Base-by-base conservation (phyloP, 2,329 filamentous ascomycete species). In the Shiraia sp. region DNA sequence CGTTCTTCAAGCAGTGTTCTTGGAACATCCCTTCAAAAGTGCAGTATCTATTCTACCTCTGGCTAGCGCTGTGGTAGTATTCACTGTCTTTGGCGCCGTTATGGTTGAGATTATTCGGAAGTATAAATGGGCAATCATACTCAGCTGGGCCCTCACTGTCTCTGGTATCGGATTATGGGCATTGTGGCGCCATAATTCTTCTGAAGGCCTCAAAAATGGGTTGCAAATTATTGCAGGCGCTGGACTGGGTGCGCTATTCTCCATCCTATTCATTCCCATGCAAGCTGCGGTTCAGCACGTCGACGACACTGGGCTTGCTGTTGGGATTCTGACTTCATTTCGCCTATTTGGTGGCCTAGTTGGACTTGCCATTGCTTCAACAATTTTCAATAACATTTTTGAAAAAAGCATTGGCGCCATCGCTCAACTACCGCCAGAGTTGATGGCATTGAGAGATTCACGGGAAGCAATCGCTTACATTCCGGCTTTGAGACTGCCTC, bases 81-180 rank as follows among this genome's bases (percentile, higher is more conserved):
- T 47, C 3, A 30, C 40, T 24, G 25, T 36, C 10, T 16, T 31
- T 9, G 29, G 13, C 7, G 34, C 35, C 3, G 25, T 48, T 19
- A 24, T 15, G 13, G 32, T 49, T 14, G 43, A 45, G 12, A n/a
- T 31, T 10, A 81, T 75, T 1, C 81, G 81, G 6, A 70, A 68
- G 32, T 87, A 86, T 61, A 75, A 80, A 49, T 79, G 75, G 74
- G 72, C 77, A 1, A 69, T 84, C 40, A 82, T 81, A 74, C 39
- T 52, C 5, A 84, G 84, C 19, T 88, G 84, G 83, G 42, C 62
- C 2, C 54, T 85, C 2, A 73, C 77, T 2, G 80, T 78, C 0
- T 47, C 82, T 2, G 81, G 83, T 2, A 65, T 77, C 2, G 84
- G 83, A 3, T 57, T 76, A 4, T 66, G 83, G 38, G 66, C 73